Evolutionary conservation across 176 grass and related monocot species (phyloP), one percentile per base, ranked within the genome.

Genomic region (Saccharum spontaneum): DNA sequence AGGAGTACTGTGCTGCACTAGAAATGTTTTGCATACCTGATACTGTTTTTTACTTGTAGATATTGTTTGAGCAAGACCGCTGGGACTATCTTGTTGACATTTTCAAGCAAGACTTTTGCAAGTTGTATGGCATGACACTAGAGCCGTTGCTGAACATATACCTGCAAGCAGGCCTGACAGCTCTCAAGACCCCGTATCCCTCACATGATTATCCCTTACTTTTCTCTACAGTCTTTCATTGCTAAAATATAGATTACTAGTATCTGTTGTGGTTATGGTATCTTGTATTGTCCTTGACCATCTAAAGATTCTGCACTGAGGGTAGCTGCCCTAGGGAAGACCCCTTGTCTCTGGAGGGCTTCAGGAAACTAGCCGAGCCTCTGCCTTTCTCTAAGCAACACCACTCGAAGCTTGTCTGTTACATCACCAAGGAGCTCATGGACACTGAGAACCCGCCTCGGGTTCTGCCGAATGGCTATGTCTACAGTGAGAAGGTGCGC

Each of bases 381-480:
- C 79, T 99, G 28, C 97, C 97, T 14, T 89, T 91, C 79, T 97
- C 94, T 3, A 99, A 99, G 72, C 94, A 94, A 63, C 90, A 99
- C 74, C 94, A 99, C 72, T 99, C 97, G 3, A 99, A 97, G 82
- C 90, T 99, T 1, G 94, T 99, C 31, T 99, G 97, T 85, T 92
- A 94, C 88, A 97, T 99, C 69, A 94, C 97, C 30, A 97, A 99
- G 87, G 92, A 99, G 75, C 88, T 89, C 77, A 99, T 99, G 97
- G 97, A 99, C 84, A 95, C 94, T 0, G 97, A 99, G 86, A 99
- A 99, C 33, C 97, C 97, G 0, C 97, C 97, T 0, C 88, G 90
- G 40, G 97, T 99, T 73, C 76, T 99, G 22, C 97, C 97, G 4
- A 99, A 99, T 1, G 97, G 97, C 62, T 94, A 92, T 50, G 97